Conservation (phyloP, 306 rosid species). For the Casuarina equisetifolia region DNA sequence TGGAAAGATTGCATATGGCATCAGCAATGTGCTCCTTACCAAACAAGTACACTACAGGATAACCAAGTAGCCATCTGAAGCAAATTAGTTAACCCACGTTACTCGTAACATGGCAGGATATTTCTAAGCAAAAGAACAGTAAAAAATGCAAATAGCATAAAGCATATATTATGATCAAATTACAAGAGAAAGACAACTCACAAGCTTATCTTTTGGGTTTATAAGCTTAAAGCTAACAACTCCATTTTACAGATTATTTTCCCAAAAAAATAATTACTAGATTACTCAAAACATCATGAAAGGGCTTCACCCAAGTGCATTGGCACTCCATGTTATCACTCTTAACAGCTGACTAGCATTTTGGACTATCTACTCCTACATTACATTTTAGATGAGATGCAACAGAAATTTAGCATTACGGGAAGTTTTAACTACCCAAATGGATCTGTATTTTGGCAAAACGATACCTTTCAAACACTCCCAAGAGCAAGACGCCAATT, state of each 20-base stretch:
- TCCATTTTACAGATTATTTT: neutral
- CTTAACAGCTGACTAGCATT: neutral
- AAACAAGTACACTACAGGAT: constrained; percentile 76
- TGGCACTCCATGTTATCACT: neutral
- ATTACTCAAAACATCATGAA: neutral
- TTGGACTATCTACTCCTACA: neutral
- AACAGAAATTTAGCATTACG: neutral
- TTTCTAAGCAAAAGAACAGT: neutral
- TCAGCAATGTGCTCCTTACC: constrained; percentile 66
- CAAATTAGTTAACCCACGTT: constrained; percentile 22
- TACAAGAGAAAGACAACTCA: neutral
- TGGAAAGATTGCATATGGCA: constrained; percentile 71
- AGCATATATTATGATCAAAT: neutral
- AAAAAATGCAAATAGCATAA: constrained; percentile 10
- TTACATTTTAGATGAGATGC: neutral
- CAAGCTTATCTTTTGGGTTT: neutral
- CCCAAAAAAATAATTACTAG: too few relatives aligned
- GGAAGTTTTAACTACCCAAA: neutral
- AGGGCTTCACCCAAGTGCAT: neutral
- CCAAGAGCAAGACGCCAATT: neutral
- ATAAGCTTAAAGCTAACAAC: neutral
- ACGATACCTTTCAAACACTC: neutral
- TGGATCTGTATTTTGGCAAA: neutral
- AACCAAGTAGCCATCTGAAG: constrained; percentile 93
- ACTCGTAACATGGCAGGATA: constrained; percentile 9